A percentile compares a stretch with the other conserved stretches of the same genome.
These are phyloP conservation scores for Bromus sterilis DNA, from an alignment of 176 grass and related monocot genomes.

Conservation along the genomic window DNA sequence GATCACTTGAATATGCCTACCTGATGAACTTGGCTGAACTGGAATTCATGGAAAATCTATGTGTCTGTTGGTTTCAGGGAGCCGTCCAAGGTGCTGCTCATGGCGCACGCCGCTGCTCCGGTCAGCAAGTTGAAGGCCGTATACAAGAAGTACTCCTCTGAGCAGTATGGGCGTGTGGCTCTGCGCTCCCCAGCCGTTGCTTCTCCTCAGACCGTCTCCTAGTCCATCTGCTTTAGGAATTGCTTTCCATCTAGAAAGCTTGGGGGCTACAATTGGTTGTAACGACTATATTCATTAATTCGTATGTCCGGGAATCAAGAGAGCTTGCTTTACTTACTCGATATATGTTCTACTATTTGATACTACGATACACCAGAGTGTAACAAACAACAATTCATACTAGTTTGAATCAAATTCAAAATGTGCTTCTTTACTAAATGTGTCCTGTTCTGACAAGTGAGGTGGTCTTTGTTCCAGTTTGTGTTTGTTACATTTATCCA, in stretches of 20 bases:
- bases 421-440: too few relatives aligned
- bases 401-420: background rate
- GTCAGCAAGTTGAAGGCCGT: slow-evolving; percentile 23
- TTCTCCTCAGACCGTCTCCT: background rate
- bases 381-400: background rate
- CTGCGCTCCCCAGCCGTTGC: background rate
- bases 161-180: slow-evolving; percentile 22
- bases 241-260: background rate
- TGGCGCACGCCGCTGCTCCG: slow-evolving; percentile 19
- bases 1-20: too few relatives aligned
- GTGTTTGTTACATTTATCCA: too few relatives aligned
- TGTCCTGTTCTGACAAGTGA: too few relatives aligned
- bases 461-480: too few relatives aligned
- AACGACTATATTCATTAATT: too few relatives aligned
- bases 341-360: too few relatives aligned
- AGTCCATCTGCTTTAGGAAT: background rate
- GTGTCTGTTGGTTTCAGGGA: slow-evolving; percentile 20
- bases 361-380: too few relatives aligned
- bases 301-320: too few relatives aligned
- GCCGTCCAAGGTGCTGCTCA: slow-evolving; percentile 18
- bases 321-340: too few relatives aligned
- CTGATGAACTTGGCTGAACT: background rate
- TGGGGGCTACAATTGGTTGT: too few relatives aligned
- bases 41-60: background rate
- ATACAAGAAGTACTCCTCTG: slow-evolving; percentile 43